A percentile compares a stretch with the other conserved stretches of the same genome.
Evolutionary conservation across 306 rosid species (phyloP).

Genomic region (Gastrolobium bilobum): DNA sequence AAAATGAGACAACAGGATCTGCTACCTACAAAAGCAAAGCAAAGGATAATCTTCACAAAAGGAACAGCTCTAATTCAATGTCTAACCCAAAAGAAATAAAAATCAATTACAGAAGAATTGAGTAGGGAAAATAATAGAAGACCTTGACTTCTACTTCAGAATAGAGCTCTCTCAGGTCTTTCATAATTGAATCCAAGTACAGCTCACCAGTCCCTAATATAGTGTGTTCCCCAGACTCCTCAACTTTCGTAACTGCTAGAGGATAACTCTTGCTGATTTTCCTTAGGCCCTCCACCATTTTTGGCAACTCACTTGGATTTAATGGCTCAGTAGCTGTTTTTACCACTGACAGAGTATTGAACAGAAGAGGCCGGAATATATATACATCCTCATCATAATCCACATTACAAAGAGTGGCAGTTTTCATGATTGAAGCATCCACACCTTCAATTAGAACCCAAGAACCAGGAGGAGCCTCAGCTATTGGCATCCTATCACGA

Average conservation of each 20-base stretch:
- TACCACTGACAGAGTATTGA: slow-evolving; percentile 96
- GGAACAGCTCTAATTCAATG: slow-evolving; percentile 34
- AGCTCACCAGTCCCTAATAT: slow-evolving; percentile 96
- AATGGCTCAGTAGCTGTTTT: slow-evolving; percentile 98
- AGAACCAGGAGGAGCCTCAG: slow-evolving; percentile 96
- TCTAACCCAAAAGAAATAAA: neutral
- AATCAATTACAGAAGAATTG: neutral
- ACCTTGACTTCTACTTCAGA: slow-evolving; percentile 99
- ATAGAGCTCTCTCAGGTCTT: slow-evolving; percentile 97
- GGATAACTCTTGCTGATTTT: slow-evolving; percentile 99
- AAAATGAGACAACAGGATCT: slow-evolving; percentile 97
- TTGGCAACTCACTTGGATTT: slow-evolving; percentile 97
- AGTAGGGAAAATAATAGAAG: neutral
- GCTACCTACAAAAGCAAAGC: slow-evolving; percentile 74
- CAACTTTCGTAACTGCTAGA: slow-evolving; percentile 95
- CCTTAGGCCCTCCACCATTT: slow-evolving; percentile 99
- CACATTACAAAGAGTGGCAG: slow-evolving; percentile 88
- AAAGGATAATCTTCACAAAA: slow-evolving; percentile 47
- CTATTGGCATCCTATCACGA: slow-evolving; percentile 91
- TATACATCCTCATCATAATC: slow-evolving; percentile 87
- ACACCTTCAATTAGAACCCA: slow-evolving; percentile 99
- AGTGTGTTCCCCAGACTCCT: slow-evolving; percentile 99
- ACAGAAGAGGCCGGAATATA: slow-evolving; percentile 93
- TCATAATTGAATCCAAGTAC: slow-evolving; percentile 98
- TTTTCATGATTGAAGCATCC: slow-evolving; percentile 99